Evolutionary conservation across 1,139 yeast genomes (phyloP).

Genomic region (Saccharomycopsis hybrid): DNA sequence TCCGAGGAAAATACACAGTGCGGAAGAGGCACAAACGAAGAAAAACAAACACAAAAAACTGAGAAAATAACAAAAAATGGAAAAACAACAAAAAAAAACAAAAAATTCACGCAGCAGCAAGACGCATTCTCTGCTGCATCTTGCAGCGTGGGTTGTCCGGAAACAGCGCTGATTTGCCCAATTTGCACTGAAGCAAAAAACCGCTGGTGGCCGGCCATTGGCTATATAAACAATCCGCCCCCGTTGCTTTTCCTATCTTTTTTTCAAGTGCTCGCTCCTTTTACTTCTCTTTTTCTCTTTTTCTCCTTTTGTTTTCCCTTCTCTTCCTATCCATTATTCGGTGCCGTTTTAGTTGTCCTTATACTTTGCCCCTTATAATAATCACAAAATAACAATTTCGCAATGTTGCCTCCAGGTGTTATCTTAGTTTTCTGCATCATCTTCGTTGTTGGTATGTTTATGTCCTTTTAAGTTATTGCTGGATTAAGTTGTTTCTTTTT

Average conservation of each 20-base stretch:
- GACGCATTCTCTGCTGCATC: not conserved
- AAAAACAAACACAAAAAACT: no score
- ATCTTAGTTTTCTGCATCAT: slow-evolving; percentile 32
- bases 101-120: no score
- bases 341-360: not conserved
- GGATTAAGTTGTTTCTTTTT: not conserved
- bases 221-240: not conserved
- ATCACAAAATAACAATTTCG: slow-evolving; percentile 12
- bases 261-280: not conserved
- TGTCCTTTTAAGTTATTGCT: not conserved
- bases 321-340: not conserved
- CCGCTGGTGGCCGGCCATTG: not conserved
- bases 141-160: slow-evolving; percentile 11
- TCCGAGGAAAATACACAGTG: no score
- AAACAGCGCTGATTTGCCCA: slow-evolving; percentile 8
- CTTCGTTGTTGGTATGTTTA: slow-evolving; percentile 29
- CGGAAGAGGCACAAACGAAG: no score
- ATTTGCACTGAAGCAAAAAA: no score
- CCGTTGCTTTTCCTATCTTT: not conserved
- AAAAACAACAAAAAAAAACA: no score
- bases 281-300: not conserved
- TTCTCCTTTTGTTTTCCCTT: not conserved
- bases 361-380: not conserved
- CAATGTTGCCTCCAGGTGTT: slow-evolving; percentile 33
- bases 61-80: no score